These are phyloP conservation scores for Quercus engelmannii DNA, from an alignment of 306 rosid genomes.

Conservation along the genomic window DNA sequence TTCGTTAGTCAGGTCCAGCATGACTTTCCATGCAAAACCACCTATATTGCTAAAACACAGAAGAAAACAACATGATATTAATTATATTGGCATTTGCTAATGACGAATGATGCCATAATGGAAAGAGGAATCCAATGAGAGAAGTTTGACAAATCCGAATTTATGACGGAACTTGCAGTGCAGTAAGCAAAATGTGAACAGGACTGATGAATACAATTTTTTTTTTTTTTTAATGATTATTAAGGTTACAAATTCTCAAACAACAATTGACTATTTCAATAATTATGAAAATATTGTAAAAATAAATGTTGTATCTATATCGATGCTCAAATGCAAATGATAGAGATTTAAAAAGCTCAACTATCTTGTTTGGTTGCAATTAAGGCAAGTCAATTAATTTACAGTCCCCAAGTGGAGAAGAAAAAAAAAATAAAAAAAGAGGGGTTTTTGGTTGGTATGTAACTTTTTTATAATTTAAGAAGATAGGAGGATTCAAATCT, in stretches of 20 bases:
- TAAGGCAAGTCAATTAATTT: no score
- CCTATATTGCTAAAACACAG: background rate
- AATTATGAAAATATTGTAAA: no score
- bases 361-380: background rate
- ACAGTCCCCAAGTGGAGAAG: no score
- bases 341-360: background rate
- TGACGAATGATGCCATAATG: background rate
- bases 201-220: no score
- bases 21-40: background rate
- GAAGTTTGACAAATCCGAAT: background rate
- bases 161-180: background rate
- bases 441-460: background rate
- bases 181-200: background rate
- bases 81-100: background rate
- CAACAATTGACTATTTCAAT: no score
- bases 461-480: no score
- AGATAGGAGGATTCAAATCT: no score
- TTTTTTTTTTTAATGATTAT: no score
- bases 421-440: background rate
- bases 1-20: background rate
- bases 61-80: background rate
- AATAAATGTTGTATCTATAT: no score
- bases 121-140: background rate
- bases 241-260: no score
- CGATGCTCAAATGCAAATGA: background rate